A percentile compares a stretch with the other conserved stretches of the same genome.
phyloP scores from a whole-genome alignment of 1,139 yeast genomes.

The Debaryomyces nepalensis region DNA sequence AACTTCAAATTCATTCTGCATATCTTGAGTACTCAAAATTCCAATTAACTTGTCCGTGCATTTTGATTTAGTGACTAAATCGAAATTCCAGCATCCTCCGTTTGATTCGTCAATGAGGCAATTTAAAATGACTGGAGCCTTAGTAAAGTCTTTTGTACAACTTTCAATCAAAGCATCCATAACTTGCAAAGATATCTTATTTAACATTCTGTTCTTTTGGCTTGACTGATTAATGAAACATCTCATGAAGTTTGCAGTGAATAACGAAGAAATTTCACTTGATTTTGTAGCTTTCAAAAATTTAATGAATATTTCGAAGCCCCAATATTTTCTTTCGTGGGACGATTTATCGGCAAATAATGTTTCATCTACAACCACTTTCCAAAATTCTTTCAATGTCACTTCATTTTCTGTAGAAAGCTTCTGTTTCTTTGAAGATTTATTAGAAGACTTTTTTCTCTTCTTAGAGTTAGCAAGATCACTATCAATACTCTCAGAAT shows the following conservation, averaged over 20 bases:
- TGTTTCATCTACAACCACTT: constrained; percentile 75
- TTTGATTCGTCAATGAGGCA: constrained; percentile 51
- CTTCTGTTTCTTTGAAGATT: constrained; percentile 37
- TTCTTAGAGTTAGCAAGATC: constrained; percentile 26
- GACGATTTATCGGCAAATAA: constrained; percentile 79
- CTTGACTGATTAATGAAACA: constrained; percentile 79
- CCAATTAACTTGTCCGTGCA: constrained; percentile 59
- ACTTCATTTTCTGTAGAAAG: constrained; percentile 28
- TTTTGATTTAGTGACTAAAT: constrained; percentile 74
- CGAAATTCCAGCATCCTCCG: constrained; percentile 76
- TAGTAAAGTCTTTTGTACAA: constrained; percentile 40
- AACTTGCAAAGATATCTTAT: constrained; percentile 65
- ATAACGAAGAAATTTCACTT: constrained; percentile 43
- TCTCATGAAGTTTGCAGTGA: constrained; percentile 75
- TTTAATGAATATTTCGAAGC: constrained; percentile 71
- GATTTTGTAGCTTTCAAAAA: constrained; percentile 42
- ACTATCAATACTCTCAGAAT: constrained; percentile 19
- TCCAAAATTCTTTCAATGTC: constrained; percentile 76
- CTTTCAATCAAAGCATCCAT: constrained; percentile 48
- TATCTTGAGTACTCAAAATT: constrained; percentile 28
- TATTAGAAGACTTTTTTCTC: constrained; percentile 37
- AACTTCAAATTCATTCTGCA: constrained; percentile 21
- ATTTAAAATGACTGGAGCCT: constrained; percentile 53
- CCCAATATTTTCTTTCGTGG: constrained; percentile 85
- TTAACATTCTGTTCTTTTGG: constrained; percentile 64